Percentiles rank a stretch among this genome's conserved stretches.
Conservation (phyloP, 2,329 filamentous ascomycete species). For the Blastomyces parvus region DNA sequence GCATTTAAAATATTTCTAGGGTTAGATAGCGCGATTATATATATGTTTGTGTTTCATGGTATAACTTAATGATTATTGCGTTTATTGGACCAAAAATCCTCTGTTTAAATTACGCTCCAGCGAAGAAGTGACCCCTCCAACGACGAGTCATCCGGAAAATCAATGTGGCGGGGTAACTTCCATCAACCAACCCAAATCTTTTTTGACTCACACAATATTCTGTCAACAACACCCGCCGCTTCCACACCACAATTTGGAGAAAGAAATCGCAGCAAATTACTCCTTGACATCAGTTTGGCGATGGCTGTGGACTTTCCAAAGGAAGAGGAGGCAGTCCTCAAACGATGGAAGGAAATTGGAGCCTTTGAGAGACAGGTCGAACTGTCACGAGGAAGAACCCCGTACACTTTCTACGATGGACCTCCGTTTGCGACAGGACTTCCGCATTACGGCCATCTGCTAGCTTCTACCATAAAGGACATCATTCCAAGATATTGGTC, state of each 20-base stretch:
- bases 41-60: not conserved
- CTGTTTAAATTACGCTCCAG: not conserved
- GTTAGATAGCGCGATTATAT: conserved; percentile 1
- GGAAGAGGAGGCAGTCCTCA: conserved; percentile 77
- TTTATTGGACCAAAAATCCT: not conserved
- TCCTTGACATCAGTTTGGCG: conserved; percentile 24
- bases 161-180: conserved; percentile 5
- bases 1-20: not conserved
- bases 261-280: conserved; percentile 2
- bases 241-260: conserved; percentile 10
- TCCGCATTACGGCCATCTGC: conserved; percentile 64
- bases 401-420: conserved; percentile 92
- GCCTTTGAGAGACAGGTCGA: conserved; percentile 84
- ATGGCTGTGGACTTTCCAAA: conserved; percentile 91
- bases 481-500: conserved; percentile 96
- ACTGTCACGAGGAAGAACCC: conserved; percentile 69
- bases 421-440: conserved; percentile 66
- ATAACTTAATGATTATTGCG: not conserved
- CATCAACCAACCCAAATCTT: not conserved
- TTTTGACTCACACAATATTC: conserved; percentile 13
- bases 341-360: conserved; percentile 82
- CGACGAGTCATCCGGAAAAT: conserved; percentile 5
- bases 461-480: conserved; percentile 93
- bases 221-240: conserved; percentile 9
- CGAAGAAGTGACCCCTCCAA: not conserved